Conservation (phyloP, 441 rosid genomes). For the Corymbia calophylla region DNA sequence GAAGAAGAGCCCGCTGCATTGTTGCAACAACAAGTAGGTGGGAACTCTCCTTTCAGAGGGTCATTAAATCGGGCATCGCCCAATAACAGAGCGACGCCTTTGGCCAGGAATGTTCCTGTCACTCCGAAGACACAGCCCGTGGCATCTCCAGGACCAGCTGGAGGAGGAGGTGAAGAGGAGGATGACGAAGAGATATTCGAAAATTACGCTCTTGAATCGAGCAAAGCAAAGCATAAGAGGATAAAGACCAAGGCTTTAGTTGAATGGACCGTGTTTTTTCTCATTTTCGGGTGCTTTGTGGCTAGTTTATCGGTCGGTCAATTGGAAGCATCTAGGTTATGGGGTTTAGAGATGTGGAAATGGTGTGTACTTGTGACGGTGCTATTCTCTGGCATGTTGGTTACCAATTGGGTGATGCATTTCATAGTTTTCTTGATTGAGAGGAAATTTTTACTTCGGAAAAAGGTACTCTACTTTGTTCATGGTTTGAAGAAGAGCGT, state of each 20-base stretch:
- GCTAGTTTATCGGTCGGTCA: constrained; percentile 45
- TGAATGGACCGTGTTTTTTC: constrained; percentile 38
- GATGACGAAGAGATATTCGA: constrained; percentile 44
- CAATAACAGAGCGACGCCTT: constrained; percentile 23
- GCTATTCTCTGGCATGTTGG: constrained; percentile 54
- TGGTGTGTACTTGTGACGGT: constrained; percentile 82
- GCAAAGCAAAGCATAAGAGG: constrained; percentile 19
- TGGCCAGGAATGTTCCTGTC: constrained; percentile 13
- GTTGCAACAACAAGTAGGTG: neutral
- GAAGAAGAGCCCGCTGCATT: constrained; percentile 24
- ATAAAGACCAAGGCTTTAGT: constrained; percentile 26
- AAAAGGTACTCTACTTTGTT: constrained; percentile 81
- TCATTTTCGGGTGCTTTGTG: constrained; percentile 32
- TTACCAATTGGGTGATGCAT: constrained; percentile 72
- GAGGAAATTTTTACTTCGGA: constrained; percentile 57
- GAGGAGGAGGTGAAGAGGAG: constrained; percentile 30
- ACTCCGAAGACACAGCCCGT: neutral
- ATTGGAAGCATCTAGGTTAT: constrained; percentile 17
- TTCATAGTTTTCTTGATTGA: constrained; percentile 69
- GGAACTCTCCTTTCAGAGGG: too few relatives aligned
- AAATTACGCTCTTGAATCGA: constrained; percentile 31
- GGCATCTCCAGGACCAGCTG: constrained; percentile 15
- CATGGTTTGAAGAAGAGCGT: constrained; percentile 83
- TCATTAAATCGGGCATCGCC: constrained; percentile 38
- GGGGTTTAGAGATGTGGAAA: constrained; percentile 72